phyloP scores from a whole-genome alignment of 1,139 yeast genomes.

The Kurtzmaniella quercitrusa region DNA sequence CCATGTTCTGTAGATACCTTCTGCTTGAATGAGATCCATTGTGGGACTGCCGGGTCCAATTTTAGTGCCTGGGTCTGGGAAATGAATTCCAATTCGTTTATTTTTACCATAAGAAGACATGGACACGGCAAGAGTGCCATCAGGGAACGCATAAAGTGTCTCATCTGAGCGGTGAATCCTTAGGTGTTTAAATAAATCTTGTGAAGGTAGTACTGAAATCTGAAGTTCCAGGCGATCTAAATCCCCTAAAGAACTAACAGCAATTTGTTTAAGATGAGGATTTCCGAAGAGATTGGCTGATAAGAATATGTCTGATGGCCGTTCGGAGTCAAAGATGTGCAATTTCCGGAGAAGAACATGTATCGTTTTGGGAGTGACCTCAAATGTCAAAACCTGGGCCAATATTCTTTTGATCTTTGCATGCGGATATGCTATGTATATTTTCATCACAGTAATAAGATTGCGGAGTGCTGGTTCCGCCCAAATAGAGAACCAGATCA shows the following conservation, averaged over 20 bases:
- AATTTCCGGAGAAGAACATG: conserved; percentile 17
- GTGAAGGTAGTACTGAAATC: conserved; percentile 2
- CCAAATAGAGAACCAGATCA: conserved; percentile 28
- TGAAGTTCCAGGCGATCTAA: conserved; percentile 11
- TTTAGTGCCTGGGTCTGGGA: conserved; percentile 38
- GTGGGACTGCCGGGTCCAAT: conserved; percentile 22
- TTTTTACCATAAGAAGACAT: conserved; percentile 11
- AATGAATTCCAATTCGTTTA: conserved; percentile 35
- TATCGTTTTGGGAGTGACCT: conserved; percentile 15
- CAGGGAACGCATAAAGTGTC: conserved; percentile 26
- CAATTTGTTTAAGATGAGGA: conserved; percentile 16
- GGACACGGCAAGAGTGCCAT: conserved; percentile 4
- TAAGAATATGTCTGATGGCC: conserved; percentile 25
- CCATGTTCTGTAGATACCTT: not conserved
- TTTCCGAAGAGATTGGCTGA: conserved; percentile 29
- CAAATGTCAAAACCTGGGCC: not conserved
- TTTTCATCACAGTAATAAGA: conserved; percentile 29
- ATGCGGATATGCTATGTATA: conserved; percentile 34
- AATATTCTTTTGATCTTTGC: conserved; percentile 11
- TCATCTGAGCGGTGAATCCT: conserved; percentile 16
- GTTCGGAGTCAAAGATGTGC: conserved; percentile 23
- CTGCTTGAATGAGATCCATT: not conserved
- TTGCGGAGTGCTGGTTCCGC: conserved; percentile 24
- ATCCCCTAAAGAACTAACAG: conserved; percentile 17
- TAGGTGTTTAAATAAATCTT: conserved; percentile 28